Base-by-base conservation (phyloP, 805 yeast species). In the Zygosaccharomyces gambellarensis region DNA sequence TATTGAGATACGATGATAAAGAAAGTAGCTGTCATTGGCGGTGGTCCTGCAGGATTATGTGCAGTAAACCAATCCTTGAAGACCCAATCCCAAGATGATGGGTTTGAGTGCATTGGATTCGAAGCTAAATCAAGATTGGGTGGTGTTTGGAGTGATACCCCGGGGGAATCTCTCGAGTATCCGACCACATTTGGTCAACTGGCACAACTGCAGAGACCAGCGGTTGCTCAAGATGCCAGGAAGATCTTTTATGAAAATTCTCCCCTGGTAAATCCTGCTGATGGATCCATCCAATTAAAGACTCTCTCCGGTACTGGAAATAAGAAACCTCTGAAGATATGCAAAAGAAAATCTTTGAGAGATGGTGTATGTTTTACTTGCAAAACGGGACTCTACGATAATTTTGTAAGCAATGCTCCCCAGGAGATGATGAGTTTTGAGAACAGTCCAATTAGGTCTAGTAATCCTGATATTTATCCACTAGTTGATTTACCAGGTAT, bases 61-160 rank as follows among this genome's bases (percentile, higher is more conserved):
- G 48, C 58, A 3, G 52, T 50, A 21, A 39, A 57, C 38, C 49
- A 53, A 19, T 45, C 51, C 17, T 40, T 46, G 22, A 51, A 49
- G 36, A 43, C 45, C 1, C 60, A 58, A 21, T 71, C 71, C 47
- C 57, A 63, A 7, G 50, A 39, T 7, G 9, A n/a, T 12, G 45
- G 51, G 8, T 14, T 49, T 21, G 40, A 44, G 14, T 55, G 72
- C 22, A 73, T 72, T 11, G 78, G 71, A 1, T 75, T 75, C 58
- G 80, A 76, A 53, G 76, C 72, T 49, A 72, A 71, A 43, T 32
- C 53, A 7, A 61, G 55, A 22, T 61, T 75, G 27, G 80, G 80
- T n/a, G 80, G 80, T 1, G 69, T 73, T 5, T 75, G 79, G 79
- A 56, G 63, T 32, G 60, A 55, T 42, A 36, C 45, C 9, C 60